Percentiles rank a stretch among this genome's conserved stretches.
Conservation (phyloP, 176 grass and related monocot genomes). For the Tillandsia leiboldiana region DNA sequence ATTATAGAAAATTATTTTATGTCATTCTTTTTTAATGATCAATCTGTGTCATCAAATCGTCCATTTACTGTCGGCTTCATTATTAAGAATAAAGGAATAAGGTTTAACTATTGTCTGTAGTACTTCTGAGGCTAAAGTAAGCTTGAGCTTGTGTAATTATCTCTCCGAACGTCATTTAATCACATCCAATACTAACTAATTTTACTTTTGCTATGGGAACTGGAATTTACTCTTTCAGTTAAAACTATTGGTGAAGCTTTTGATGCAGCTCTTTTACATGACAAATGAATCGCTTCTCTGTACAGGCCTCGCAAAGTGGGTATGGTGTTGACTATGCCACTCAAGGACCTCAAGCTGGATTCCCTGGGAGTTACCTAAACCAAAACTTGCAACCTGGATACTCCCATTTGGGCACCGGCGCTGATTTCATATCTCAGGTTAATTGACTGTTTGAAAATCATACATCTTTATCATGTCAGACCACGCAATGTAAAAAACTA, state of each 20-base stretch:
- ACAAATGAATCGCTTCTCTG: background rate
- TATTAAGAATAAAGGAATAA: no score
- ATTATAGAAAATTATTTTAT: no score
- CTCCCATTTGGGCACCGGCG: conserved; percentile 59
- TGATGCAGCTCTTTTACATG: background rate
- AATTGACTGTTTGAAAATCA: conserved; percentile 2
- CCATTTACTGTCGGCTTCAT: no score
- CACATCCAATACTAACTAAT: background rate
- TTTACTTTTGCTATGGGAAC: conserved; percentile 2
- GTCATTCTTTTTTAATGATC: no score
- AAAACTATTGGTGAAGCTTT: background rate
- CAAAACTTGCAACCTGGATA: conserved; percentile 85
- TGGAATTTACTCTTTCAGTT: background rate
- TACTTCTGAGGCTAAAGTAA: no score
- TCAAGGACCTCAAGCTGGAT: conserved; percentile 75
- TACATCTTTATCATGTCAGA: background rate
- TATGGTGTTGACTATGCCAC: conserved; percentile 86
- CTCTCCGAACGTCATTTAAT: background rate
- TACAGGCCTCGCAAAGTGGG: conserved; percentile 82
- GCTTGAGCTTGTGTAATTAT: conserved; percentile 6
- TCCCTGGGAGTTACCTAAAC: conserved; percentile 83
- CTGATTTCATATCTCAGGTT: conserved; percentile 89
- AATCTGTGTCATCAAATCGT: no score
- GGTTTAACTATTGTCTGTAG: no score
- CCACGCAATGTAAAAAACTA: background rate